Evolutionary conservation across 768 basidiomycete genomes (phyloP).

Genomic region (Leucogyrophana mollusca): DNA sequence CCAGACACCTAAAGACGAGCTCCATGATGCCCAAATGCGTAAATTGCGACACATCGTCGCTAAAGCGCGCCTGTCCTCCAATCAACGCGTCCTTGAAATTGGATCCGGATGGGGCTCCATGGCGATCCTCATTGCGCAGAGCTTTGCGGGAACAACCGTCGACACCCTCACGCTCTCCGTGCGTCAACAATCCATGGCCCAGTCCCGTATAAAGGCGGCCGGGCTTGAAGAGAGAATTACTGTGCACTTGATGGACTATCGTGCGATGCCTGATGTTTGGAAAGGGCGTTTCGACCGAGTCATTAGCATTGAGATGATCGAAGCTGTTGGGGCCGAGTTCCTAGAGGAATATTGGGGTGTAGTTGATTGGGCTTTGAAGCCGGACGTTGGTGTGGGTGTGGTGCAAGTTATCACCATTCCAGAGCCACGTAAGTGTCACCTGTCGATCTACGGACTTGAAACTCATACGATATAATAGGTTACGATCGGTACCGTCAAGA

Average conservation of each 20-base stretch:
- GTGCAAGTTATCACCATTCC: conserved; percentile 78
- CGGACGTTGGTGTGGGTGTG: conserved; percentile 56
- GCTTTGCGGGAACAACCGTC: conserved; percentile 53
- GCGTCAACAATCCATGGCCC: conserved; percentile 61
- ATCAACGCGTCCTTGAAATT: conserved; percentile 65
- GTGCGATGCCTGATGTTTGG: conserved; percentile 64
- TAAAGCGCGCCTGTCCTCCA: conserved; percentile 59
- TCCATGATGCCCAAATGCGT: conserved; percentile 54
- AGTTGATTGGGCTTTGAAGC: conserved; percentile 68
- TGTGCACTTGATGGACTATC: conserved; percentile 78
- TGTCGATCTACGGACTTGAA: not conserved
- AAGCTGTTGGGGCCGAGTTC: conserved; percentile 69
- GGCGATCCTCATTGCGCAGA: conserved; percentile 58
- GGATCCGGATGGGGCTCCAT: conserved; percentile 81
- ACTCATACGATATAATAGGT: conserved; percentile 31
- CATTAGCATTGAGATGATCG: conserved; percentile 78
- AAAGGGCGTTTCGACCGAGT: conserved; percentile 63
- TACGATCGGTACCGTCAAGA: conserved; percentile 54
- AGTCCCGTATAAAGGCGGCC: conserved; percentile 49
- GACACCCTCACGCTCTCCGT: conserved; percentile 74
- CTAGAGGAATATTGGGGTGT: conserved; percentile 61
- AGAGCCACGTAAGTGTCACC: conserved; percentile 52
- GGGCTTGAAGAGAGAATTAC: conserved; percentile 52
- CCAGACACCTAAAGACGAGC: conserved; percentile 19
- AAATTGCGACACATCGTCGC: conserved; percentile 64